Evolutionary conservation across 208 protist genomes (phyloP), one percentile per base, ranked within the genome.

Genomic region (Porcisia hertigi): DNA sequence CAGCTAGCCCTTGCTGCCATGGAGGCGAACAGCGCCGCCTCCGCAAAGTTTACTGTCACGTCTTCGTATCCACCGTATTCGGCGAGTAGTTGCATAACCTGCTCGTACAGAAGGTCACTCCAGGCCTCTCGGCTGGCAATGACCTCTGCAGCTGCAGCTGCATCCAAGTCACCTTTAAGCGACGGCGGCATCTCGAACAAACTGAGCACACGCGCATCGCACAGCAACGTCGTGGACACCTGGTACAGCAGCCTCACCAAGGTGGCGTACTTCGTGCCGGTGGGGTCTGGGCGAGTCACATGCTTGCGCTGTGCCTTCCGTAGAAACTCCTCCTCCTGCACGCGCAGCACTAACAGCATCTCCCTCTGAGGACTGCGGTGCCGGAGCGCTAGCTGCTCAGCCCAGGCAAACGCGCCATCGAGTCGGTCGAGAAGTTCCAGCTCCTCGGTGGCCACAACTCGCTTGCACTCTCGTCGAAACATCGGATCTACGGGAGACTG

Each of bases 1-100:
- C 87, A 89, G 80, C 79, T 87, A 20, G 88, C 83, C 49, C 87
- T 83, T 7, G 85, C 83, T 14, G 93, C 89, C 49, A 97, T 75
- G 14, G 89, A 70, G 25, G 93, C 86, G 36, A 93, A 81, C 53
- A 96, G 82, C 34, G 92, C 89, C n/a, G 92, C 82, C 77, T 95
- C 86, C 23, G 89, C 87, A 71, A 96, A 90, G 72, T 89, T 88
- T 45, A 97, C 79, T 53, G 87, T 92, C 53, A 94, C 90, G 75
- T 97, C 93, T 70, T 97, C 94, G 83, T 97, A 97, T 55, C 94
- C 94, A 69, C 89, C 89, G 76, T 90, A 95, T 52, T 87, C 79
- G 57, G 81, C 76, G 5, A 97, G 78, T 4, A 97, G 60, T 62
- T 94, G 81, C 52, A 73, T 73, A 23, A 91, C 76, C 77, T 96